Base-by-base conservation (phyloP, 139 green algal genomes). In the Astrephomene gubernaculifera region DNA sequence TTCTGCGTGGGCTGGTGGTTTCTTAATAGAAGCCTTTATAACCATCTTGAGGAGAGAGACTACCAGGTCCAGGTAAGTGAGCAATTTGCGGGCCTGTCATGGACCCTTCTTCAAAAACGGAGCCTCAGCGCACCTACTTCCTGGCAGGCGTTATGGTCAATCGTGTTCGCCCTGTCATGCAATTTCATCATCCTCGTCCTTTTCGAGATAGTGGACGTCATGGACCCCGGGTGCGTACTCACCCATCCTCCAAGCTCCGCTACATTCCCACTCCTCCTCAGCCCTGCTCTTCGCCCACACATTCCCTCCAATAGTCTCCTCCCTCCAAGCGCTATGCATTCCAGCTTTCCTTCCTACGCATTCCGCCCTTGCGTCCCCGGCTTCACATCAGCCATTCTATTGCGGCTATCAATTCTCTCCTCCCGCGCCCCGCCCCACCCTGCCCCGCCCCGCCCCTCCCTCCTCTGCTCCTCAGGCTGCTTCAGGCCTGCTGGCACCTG, bases 181-280 rank as follows among this genome's bases (percentile, higher is more conserved):
- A 97, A 98, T 85, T 89, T 99, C 45, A 85, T 98, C 67, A 83
- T 96, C 73, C 88, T 99, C 36, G 90, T 99, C 2, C 83, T 99
- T 2, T 97, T 95, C 81, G 97, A 99, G 75, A 95, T 99, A 4
- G 85, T 97, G 22, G 91, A 89, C 67, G 64, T 96, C 10, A 90
- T 99, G 69, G 72, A 87, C 36, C 67, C 81, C 25, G 88, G 91
- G 93, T 96, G 41, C 33, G 92, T 73, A n/a, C 1, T 17, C 49
- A 57, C 49, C 14, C 49, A 17, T 17, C 49, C 17, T 65, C 22
- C 57, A 29, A 65, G 19, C 22, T 65, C 49, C 49, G 12, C 49
- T 12, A 57, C 49, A 17, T 17, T 17, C 49, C 49, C 49, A 57
- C 12, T 12, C 49, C 49, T 17, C 49, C 49, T 57, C 49, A 17